Base-by-base conservation (phyloP, 495 filamentous ascomycete genomes). In the Neurospora sp. region DNA sequence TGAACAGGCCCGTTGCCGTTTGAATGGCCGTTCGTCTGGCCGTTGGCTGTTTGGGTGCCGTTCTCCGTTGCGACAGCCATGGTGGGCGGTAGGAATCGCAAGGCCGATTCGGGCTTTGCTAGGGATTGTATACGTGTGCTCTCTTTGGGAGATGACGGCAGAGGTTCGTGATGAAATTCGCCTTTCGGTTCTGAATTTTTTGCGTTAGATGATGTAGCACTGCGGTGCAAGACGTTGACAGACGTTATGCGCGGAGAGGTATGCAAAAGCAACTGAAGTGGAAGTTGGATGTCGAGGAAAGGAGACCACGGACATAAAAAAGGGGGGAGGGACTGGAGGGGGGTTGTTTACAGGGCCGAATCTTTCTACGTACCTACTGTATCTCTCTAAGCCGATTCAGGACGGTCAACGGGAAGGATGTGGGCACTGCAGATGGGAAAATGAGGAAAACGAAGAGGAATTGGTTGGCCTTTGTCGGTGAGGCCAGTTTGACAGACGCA, bases 61-160 rank as follows among this genome's bases (percentile, higher is more conserved):
- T 76, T 79, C 59, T 79, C 70, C 53, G 68, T 69, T 69, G 73
- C 71, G 38, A 78, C 69, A 72, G 78, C 74, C 79, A 81, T 81
- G n/a, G 41, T 73, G 35, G 39, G 53, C 53, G 22, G 53, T 31
- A 61, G 53, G 10, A 61, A 61, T 61, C 53, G 53, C 12, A 31
- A 61, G 53, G 53, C 53, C 22, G 53, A 61, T 7, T 59, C 20
- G 20, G 27, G 22, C 20, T 22, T 59, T 35, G 53, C 53, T 61
- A 22, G 27, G 53, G 53, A 31, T 31, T 16, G 53, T 61, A 61
- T 61, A 14, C 20, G 53, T 61, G 53, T 61, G 27, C 12, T 27
- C 53, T 61, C 22, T 61, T 31, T 16, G 53, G 14, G 53, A 35
- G 22, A 61, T 61, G 53, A 31, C 22, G 22, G 53, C 53, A 61